A percentile compares a stretch with the other conserved stretches of the same genome.
phyloP scores from a whole-genome alignment of 1,139 yeast species.

The Geotrichum armillariae region DNA sequence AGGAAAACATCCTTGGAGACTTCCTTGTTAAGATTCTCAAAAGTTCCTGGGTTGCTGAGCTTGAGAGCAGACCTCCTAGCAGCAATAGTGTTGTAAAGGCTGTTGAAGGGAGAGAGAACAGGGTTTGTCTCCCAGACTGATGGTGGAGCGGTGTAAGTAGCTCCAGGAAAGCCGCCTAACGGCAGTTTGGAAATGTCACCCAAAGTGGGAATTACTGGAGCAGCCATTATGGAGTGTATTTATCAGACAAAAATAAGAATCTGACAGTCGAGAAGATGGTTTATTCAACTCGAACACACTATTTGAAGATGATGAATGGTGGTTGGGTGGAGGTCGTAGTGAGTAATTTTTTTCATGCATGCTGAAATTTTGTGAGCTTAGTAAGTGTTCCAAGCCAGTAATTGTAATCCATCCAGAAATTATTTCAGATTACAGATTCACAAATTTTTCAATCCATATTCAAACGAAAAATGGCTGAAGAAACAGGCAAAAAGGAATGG shows the following conservation, averaged over 20 bases:
- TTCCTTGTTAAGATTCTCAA: constrained; percentile 92
- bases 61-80: constrained; percentile 82
- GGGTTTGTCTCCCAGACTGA: constrained; percentile 82
- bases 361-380: constrained; percentile 1
- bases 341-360: neutral
- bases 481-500: constrained; percentile 32
- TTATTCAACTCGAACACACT: neutral
- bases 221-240: constrained; percentile 15
- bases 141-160: constrained; percentile 29
- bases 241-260: neutral
- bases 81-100: constrained; percentile 66
- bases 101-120: constrained; percentile 74
- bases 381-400: neutral
- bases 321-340: neutral
- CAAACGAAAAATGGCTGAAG: constrained; percentile 10
- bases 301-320: neutral
- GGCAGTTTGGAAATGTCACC: constrained; percentile 30
- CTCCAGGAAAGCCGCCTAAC: constrained; percentile 23
- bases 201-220: constrained; percentile 29
- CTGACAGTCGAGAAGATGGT: neutral
- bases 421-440: neutral
- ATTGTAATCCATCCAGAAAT: too few species aligned
- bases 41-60: constrained; percentile 88
- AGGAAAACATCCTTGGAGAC: constrained; percentile 91
- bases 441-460: neutral